Base-by-base conservation (phyloP, 495 filamentous ascomycete species). In the Lichenothelia convexa region DNA sequence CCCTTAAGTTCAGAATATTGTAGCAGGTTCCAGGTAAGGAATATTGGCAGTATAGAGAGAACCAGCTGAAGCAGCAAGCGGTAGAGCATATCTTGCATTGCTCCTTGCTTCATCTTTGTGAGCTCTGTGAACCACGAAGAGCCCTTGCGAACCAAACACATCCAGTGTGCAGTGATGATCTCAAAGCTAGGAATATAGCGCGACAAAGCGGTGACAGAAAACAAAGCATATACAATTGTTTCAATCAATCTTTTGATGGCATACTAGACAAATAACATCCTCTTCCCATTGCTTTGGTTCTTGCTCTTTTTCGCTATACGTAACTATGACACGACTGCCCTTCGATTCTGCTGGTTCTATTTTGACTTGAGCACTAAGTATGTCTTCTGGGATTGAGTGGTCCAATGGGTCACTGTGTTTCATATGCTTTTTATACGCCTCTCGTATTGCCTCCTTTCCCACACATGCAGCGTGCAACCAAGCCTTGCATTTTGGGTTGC, bases 381-480 rank as follows among this genome's bases (percentile, higher is more conserved):
- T 29, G 24, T 11, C 24, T 1, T 13, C 24, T 29, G n/a, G n/a
- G n/a, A n/a, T 29, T 1, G 2, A 9, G 24, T 13, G 24, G 9
- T 29, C 15, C 9, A 29, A 29, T 9, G 24, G 24, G 9, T 1
- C 15, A 29, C 9, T 29, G 24, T 29, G 24, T 9, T 29, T 29
- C 15, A 11, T 9, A 29, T 29, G 24, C 24, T 29, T 29, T 13
- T 9, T 29, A 11, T 29, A 9, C 24, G 24, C 24, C 16, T 12
- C 31, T 12, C 31, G 31, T 4, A 45, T 36, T 9, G 45, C 48
- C 11, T 38, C 30, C 9, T 48, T 36, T 18, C 29, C 40, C 19
- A 51, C 40, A 32, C 48, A 51, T n/a, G 34, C 38, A 15, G 40
- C 21, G 27, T 51, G 48, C 29, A 45, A 21, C 48, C 48, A 51